Evolutionary conservation across 176 grass and related monocot genomes (phyloP).

Genomic region (Cenchrus purpureus): DNA sequence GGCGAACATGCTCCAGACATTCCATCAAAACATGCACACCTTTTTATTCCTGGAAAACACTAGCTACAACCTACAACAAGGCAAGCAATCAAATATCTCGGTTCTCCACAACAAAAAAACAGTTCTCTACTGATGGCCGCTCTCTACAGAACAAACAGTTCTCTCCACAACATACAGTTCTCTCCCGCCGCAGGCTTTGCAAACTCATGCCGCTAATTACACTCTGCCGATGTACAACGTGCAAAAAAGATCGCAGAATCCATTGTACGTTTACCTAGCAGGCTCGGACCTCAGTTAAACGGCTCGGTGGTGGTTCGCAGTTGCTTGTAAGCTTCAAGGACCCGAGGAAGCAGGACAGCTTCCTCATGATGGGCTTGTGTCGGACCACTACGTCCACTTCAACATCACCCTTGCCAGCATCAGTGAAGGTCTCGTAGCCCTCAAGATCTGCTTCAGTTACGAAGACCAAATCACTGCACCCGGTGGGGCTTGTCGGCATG

Average conservation of each 20-base stretch:
- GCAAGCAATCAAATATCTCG: not conserved
- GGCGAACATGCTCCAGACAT: not conserved
- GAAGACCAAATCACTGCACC: constrained; percentile 54
- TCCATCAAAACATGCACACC: not conserved
- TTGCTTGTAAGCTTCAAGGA: constrained; percentile 55
- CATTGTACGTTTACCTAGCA: constrained; percentile 38
- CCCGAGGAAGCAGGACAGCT: constrained; percentile 65
- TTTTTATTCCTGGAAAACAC: constrained; percentile 20
- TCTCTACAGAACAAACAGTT: not conserved
- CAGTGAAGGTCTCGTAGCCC: constrained; percentile 56
- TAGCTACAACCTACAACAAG: not conserved
- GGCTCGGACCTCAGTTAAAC: constrained; percentile 56
- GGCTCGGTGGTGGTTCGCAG: constrained; percentile 47
- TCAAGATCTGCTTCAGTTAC: constrained; percentile 79
- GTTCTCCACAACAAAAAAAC: not conserved
- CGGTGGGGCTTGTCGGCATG: constrained; percentile 41
- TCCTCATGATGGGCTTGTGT: constrained; percentile 62
- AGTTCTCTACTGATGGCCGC: not conserved
- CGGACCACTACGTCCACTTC: constrained; percentile 34
- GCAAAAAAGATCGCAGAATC: constrained; percentile 12
- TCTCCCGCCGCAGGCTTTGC: constrained; percentile 1
- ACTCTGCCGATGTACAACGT: constrained; percentile 22
- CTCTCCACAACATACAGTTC: constrained; percentile 21
- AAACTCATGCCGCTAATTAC: constrained; percentile 39
- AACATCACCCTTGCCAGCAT: constrained; percentile 8